Conservation (phyloP, 495 filamentous ascomycete species). For the Corynascus novoguineensis region DNA sequence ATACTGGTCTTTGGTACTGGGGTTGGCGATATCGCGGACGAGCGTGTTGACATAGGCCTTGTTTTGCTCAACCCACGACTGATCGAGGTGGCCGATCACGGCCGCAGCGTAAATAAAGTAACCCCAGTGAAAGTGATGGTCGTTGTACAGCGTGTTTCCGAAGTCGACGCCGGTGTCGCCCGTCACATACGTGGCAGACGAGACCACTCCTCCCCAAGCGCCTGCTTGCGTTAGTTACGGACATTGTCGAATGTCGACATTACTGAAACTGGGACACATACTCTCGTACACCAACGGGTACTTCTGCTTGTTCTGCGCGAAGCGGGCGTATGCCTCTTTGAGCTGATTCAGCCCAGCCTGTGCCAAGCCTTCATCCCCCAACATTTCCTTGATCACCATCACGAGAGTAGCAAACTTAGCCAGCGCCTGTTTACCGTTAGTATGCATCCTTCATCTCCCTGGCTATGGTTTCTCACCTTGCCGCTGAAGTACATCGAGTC, state of each 20-base stretch:
- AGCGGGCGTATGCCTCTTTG: conserved; percentile 70
- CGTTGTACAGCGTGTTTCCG: conserved; percentile 84
- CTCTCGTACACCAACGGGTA: conserved; percentile 76
- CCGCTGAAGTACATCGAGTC: conserved; percentile 95
- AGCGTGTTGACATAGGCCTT: conserved; percentile 75
- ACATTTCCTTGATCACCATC: conserved; percentile 62
- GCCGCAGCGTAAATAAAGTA: conserved; percentile 91
- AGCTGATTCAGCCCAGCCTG: conserved; percentile 58
- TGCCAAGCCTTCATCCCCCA: conserved; percentile 55
- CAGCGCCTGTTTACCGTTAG: conserved; percentile 52
- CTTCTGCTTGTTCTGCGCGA: conserved; percentile 69
- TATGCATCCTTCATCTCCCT: not conserved
- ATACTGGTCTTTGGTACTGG: conserved; percentile 59
- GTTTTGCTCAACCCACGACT: conserved; percentile 66
- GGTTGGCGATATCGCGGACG: conserved; percentile 73
- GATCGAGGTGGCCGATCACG: conserved; percentile 75
- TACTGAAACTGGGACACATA: conserved; percentile 23
- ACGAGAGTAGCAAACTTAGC: conserved; percentile 78
- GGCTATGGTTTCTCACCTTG: conserved; percentile 49
- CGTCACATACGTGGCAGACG: conserved; percentile 69
- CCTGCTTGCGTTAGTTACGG: not conserved
- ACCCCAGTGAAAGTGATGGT: conserved; percentile 90
- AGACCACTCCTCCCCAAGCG: conserved; percentile 84
- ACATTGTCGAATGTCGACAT: not conserved
- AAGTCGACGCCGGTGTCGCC: conserved; percentile 69